Conservation (phyloP, 2,329 filamentous ascomycete genomes). For the Diplodia seriata region DNA sequence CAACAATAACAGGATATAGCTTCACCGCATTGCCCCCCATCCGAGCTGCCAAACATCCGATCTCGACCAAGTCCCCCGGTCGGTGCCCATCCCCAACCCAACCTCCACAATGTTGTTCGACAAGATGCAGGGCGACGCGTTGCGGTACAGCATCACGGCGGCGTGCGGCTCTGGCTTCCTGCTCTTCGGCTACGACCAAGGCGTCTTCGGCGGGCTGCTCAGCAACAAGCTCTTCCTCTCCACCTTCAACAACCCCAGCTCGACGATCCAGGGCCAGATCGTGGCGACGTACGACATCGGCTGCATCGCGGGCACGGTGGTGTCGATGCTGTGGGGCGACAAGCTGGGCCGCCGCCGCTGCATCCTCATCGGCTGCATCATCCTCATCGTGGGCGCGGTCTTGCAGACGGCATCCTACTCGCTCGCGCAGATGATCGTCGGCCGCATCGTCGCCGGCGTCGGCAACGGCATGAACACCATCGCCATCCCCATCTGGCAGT, state of each 20-base stretch:
- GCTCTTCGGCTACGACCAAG: conserved; percentile 28
- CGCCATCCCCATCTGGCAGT: conserved; percentile 62
- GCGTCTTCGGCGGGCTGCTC: conserved; percentile 48
- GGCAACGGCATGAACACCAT: conserved; percentile 65
- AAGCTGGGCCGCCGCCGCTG: conserved; percentile 51
- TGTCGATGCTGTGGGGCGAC: conserved; percentile 49
- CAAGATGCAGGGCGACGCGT: background rate
- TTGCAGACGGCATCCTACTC: conserved; percentile 49
- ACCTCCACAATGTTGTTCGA: background rate
- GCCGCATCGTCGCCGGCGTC: conserved; percentile 60
- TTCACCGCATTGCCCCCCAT: background rate
- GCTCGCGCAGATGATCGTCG: conserved; percentile 60
- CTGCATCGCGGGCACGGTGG: conserved; percentile 51
- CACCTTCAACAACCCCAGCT: conserved; percentile 48
- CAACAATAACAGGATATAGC: background rate
- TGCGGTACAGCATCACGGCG: background rate
- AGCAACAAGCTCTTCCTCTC: conserved; percentile 42
- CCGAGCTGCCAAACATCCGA: background rate
- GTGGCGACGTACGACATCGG: conserved; percentile 60
- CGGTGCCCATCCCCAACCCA: background rate
- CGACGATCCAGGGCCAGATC: conserved; percentile 57
- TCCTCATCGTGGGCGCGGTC: conserved; percentile 53
- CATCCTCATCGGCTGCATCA: conserved; percentile 50
- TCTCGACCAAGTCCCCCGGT: background rate
- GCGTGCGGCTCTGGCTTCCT: background rate